Evolutionary conservation across 2,329 filamentous ascomycete species (phyloP).

Genomic region (Aspergillus spinulosporus): DNA sequence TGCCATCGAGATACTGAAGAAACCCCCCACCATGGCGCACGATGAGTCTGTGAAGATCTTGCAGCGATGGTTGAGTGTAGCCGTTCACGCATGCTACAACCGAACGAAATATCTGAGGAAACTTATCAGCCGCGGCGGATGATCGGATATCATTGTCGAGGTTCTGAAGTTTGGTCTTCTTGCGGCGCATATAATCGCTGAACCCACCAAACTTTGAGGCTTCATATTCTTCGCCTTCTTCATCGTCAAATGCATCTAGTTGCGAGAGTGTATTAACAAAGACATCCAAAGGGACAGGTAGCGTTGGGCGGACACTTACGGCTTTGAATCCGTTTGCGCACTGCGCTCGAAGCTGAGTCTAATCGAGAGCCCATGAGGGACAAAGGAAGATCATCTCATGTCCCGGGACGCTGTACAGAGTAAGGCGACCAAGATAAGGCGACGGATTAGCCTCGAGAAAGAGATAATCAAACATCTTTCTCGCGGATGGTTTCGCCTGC

Average conservation of each 20-base stretch:
- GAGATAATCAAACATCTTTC: constrained; percentile 2
- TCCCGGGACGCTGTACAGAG: neutral
- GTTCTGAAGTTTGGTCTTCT: constrained; percentile 97
- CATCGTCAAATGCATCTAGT: constrained; percentile 70
- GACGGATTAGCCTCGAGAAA: neutral
- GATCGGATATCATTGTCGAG: constrained; percentile 79
- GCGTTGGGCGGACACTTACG: constrained; percentile 39
- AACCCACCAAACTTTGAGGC: constrained; percentile 86
- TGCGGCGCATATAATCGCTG: constrained; percentile 85
- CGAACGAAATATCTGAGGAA: constrained; percentile 84
- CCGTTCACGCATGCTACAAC: constrained; percentile 91
- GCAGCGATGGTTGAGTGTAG: constrained; percentile 91
- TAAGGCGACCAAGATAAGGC: neutral
- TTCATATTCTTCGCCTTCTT: constrained; percentile 88
- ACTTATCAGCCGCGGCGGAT: constrained; percentile 57
- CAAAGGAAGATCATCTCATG: constrained; percentile 25
- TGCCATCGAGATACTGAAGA: constrained; percentile 89
- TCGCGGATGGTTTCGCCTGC: neutral
- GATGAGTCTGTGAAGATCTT: constrained; percentile 82
- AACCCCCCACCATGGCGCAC: constrained; percentile 92
- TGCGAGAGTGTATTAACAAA: constrained; percentile 15
- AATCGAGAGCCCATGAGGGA: constrained; percentile 62
- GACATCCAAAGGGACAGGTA: neutral
- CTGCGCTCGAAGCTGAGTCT: constrained; percentile 58
- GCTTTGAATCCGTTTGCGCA: constrained; percentile 64